Conservation (phyloP, 306 rosid species). For the Acacia melanoxylon region DNA sequence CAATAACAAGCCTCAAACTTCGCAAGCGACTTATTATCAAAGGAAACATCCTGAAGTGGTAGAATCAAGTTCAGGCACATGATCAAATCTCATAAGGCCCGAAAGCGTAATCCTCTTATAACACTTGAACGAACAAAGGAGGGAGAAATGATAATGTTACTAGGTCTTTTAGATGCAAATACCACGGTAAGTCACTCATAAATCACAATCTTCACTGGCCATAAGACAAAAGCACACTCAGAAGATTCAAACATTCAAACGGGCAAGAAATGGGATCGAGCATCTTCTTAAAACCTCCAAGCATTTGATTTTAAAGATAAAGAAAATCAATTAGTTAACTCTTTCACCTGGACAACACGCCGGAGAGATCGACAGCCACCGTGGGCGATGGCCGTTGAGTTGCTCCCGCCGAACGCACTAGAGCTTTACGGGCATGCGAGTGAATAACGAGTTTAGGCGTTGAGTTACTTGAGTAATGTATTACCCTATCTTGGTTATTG, state of each 20-base stretch:
- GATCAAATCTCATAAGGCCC: not conserved
- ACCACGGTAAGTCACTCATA: not conserved
- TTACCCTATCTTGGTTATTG: no score
- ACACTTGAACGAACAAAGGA: not conserved
- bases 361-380: not conserved
- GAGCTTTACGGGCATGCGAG: not conserved
- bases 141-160: not conserved
- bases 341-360: not conserved
- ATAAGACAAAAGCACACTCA: not conserved
- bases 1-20: not conserved
- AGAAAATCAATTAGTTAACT: not conserved
- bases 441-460: not conserved
- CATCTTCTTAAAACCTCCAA: not conserved
- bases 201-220: not conserved
- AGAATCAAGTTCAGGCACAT: not conserved
- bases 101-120: not conserved
- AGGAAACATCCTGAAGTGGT: not conserved
- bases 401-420: not conserved
- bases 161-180: not conserved
- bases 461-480: no score
- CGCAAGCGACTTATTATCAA: not conserved
- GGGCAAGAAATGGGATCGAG: not conserved
- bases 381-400: not conserved
- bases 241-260: not conserved
- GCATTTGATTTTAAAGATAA: not conserved